A percentile compares a stretch with the other conserved stretches of the same genome.
Conservation (phyloP, 2,329 filamentous ascomycete species). For the Cladosporium sp. region DNA sequence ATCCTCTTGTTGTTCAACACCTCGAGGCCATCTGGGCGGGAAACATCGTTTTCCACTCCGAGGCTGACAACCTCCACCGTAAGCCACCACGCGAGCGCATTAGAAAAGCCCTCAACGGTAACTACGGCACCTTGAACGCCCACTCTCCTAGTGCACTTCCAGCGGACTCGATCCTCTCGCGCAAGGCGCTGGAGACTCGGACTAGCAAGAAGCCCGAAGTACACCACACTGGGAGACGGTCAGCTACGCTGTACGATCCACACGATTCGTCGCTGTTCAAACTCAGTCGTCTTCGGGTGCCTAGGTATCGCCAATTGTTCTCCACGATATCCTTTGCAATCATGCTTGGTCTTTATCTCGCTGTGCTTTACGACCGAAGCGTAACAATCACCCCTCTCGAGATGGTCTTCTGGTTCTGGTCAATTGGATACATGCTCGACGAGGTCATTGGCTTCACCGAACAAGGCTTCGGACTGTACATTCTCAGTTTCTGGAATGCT, state of each 20-base stretch:
- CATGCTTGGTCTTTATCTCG: slow-evolving; percentile 79
- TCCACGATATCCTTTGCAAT: slow-evolving; percentile 85
- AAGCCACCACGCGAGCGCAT: slow-evolving; percentile 38
- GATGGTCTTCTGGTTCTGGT: slow-evolving; percentile 96
- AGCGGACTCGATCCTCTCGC: slow-evolving; percentile 32
- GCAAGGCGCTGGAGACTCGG: slow-evolving; percentile 29
- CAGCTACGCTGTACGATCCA: slow-evolving; percentile 86
- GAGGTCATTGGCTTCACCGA: slow-evolving; percentile 96
- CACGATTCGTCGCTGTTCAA: slow-evolving; percentile 89
- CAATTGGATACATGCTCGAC: slow-evolving; percentile 93
- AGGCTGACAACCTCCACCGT: slow-evolving; percentile 80
- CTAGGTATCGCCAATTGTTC: slow-evolving; percentile 85
- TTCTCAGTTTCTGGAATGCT: slow-evolving; percentile 97
- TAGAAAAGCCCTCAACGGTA: slow-evolving; percentile 19
- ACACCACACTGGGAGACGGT: slow-evolving; percentile 57
- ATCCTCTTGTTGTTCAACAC: slow-evolving; percentile 88
- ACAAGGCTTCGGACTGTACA: slow-evolving; percentile 92
- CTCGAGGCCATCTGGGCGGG: slow-evolving; percentile 98
- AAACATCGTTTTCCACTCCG: slow-evolving; percentile 89
- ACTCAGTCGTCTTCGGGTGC: slow-evolving; percentile 83
- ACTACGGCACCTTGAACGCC: slow-evolving; percentile 43
- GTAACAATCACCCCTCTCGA: slow-evolving; percentile 80
- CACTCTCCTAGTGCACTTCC: slow-evolving; percentile 31
- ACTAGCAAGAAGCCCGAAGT: slow-evolving; percentile 27
- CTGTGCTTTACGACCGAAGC: slow-evolving; percentile 75